Percentiles rank a stretch among this genome's conserved stretches.
Evolutionary conservation across 139 green algal species (phyloP).

Genomic region (Klebsormidium nitens): DNA sequence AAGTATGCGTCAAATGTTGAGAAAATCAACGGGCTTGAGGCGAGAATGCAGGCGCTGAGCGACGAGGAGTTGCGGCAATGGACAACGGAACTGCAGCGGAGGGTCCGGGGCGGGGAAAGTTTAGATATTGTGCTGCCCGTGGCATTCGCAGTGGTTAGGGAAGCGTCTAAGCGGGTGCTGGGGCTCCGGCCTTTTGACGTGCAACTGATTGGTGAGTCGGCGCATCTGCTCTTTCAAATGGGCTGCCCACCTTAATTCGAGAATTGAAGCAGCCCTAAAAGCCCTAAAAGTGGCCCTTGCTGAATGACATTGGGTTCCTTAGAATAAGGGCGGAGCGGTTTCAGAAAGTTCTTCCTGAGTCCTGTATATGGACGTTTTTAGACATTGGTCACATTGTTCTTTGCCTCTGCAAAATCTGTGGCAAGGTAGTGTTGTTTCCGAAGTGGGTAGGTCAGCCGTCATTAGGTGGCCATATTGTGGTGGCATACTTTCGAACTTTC

Average conservation of each 20-base stretch:
- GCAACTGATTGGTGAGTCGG: conserved; percentile 82
- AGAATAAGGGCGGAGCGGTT: too few relatives aligned
- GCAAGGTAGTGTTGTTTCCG: too few relatives aligned
- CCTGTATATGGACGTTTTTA: too few relatives aligned
- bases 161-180: conserved; percentile 85
- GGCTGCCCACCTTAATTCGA: too few relatives aligned
- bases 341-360: too few relatives aligned
- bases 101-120: conserved; percentile 53
- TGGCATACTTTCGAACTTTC: neutral
- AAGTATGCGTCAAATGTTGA: conserved; percentile 58
- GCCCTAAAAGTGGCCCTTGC: too few relatives aligned
- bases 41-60: conserved; percentile 41
- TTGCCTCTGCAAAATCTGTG: too few relatives aligned
- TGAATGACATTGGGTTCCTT: too few relatives aligned
- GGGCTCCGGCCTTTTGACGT: conserved; percentile 96
- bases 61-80: conserved; percentile 76
- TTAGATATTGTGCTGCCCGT: conserved; percentile 84
- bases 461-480: neutral
- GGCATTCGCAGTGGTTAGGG: conserved; percentile 73
- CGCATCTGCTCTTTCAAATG: too few relatives aligned
- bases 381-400: too few relatives aligned
- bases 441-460: too few relatives aligned
- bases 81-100: conserved; percentile 69
- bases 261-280: too few relatives aligned
- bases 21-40: conserved; percentile 72